Evolutionary conservation across 2,329 filamentous ascomycete genomes (phyloP).

Genomic region (Cercospora sp.): DNA sequence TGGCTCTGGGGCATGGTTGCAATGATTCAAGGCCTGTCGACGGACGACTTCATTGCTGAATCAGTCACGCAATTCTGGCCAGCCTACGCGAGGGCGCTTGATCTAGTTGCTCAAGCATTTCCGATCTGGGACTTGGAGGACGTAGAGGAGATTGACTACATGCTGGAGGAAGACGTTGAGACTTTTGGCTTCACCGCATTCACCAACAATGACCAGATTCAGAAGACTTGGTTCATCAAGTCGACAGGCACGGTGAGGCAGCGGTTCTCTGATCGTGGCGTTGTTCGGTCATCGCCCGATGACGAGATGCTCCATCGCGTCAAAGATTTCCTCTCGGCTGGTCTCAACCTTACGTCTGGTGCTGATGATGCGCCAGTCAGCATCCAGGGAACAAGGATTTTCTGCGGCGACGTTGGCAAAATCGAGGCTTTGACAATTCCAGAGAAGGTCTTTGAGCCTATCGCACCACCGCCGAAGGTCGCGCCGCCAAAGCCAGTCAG

Average conservation of each 20-base stretch:
- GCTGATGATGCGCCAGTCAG: constrained; percentile 40
- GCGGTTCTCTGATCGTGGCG: constrained; percentile 52
- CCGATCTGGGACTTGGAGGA: constrained; percentile 55
- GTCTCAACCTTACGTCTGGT: constrained; percentile 58
- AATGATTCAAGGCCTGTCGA: constrained; percentile 56
- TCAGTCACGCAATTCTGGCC: constrained; percentile 66
- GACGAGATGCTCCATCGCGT: constrained; percentile 68
- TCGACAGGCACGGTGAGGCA: constrained; percentile 51
- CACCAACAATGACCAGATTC: constrained; percentile 40
- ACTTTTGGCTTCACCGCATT: constrained; percentile 67
- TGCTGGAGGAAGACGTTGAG: constrained; percentile 68
- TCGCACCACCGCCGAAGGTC: constrained; percentile 14
- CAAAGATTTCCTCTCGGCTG: constrained; percentile 63
- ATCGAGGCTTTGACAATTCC: constrained; percentile 31
- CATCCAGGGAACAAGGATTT: constrained; percentile 31
- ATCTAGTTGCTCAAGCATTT: constrained; percentile 59
- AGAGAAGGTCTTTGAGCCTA: constrained; percentile 48
- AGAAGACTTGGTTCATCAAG: constrained; percentile 54
- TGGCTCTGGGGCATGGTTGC: constrained; percentile 63
- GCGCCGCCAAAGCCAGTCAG: constrained; percentile 33
- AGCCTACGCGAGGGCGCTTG: constrained; percentile 63
- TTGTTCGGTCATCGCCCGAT: constrained; percentile 58
- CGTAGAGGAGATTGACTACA: constrained; percentile 56
- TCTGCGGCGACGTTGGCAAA: constrained; percentile 27
- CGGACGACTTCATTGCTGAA: constrained; percentile 56